Base-by-base conservation (phyloP, 1,284 basidiomycete species). In the Cutaneotrichosporon cyanovorans region DNA sequence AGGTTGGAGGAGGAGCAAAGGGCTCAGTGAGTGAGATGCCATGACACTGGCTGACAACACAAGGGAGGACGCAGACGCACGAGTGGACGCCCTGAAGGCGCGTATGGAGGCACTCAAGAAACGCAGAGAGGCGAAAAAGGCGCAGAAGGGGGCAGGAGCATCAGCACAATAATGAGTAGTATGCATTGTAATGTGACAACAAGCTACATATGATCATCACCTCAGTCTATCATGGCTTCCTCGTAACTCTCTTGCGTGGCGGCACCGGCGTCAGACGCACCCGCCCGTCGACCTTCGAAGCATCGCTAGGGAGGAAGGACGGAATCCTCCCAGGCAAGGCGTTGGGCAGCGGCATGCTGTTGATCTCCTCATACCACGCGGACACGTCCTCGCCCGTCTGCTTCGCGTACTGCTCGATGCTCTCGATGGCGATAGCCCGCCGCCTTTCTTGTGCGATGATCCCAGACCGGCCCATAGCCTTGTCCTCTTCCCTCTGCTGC, bases 31-130 rank as follows among this genome's bases (percentile, higher is more conserved):
- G 70, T 68, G n/a, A n/a, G n/a, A n/a, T 21, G 14, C 20, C 25
- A 22, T 35, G 38, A 21, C n/a, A 10, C 14, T 15, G 9, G 32
- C n/a, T 16, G 30, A 35, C 31, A 36, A 35, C 39, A 47, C 19
- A 48, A 72, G 70, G 51, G 71, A 73, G 45, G 71, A 73, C 37
- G 71, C 70, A 7, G 69, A 72, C 51, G 61, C 62, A 16, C 49
- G 71, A 21, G 71, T 73, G 2, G 48, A 55, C 14, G 52, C 58
- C n/a, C 52, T 73, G 40, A 72, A 71, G 55, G 60, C 57, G 21
- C 51, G 67, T 21, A 66, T 73, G 58, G 67, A 68, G 50, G 52
- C 64, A 46, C 41, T 71, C 34, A 68, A 65, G 58, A 63, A 63
- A 50, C 48, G 56, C 28, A 55, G 66, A 40, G 60, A 63, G 51